phyloP scores from a whole-genome alignment of 108 stramenopile species.

The Schizochytrium sp. region DNA sequence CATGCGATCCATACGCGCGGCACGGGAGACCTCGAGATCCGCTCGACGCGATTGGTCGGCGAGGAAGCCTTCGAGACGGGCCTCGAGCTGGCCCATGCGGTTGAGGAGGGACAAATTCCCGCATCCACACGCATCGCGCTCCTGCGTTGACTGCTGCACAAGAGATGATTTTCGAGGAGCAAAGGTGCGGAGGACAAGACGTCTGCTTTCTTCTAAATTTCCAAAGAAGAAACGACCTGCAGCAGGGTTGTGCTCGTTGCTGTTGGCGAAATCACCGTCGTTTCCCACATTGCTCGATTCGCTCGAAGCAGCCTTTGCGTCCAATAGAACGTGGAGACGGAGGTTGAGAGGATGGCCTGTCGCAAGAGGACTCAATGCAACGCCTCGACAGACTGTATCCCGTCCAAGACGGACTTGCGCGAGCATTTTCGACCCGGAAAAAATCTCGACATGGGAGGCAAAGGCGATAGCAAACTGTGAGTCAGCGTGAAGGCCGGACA shows the following conservation, averaged over 20 bases:
- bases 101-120: no score
- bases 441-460: not conserved
- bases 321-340: not conserved
- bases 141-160: no score
- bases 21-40: not conserved
- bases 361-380: not conserved
- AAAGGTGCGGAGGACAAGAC: not conserved
- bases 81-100: not conserved
- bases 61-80: not conserved
- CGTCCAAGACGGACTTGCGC: not conserved
- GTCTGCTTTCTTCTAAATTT: not conserved
- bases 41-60: not conserved
- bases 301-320: not conserved
- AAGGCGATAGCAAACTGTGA: not conserved
- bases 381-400: not conserved
- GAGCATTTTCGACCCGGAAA: not conserved
- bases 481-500: not conserved
- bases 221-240: not conserved
- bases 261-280: not conserved
- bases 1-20: not conserved
- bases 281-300: not conserved
- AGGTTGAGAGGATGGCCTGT: no score
- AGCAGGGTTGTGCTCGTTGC: not conserved
- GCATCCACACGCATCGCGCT: no score
- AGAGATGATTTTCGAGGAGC: not conserved